Conservation (phyloP, 441 rosid genomes). For the Syzygium malaccense region DNA sequence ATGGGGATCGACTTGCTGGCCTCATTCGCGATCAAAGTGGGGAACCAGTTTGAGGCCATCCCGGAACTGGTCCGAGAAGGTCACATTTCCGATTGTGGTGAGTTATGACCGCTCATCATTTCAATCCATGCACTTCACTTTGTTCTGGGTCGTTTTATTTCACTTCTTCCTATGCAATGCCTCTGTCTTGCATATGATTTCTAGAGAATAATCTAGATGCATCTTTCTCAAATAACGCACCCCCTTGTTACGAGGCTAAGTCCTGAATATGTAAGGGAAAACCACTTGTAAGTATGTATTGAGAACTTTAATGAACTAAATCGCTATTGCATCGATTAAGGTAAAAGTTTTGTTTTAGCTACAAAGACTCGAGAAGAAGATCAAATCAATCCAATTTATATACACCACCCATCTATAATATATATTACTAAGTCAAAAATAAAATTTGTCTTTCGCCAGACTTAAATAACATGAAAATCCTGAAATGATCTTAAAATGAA, state of each 20-base stretch:
- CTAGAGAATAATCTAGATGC: neutral
- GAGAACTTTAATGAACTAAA: neutral
- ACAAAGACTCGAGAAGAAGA: neutral
- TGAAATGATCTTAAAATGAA: neutral
- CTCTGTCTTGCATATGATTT: neutral
- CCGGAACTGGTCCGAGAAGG: slow-evolving; percentile 45
- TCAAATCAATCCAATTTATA: neutral
- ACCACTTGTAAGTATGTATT: neutral
- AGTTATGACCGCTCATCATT: neutral
- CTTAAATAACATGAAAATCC: neutral
- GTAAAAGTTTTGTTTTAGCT: neutral
- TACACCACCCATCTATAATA: neutral
- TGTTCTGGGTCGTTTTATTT: neutral
- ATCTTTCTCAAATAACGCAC: neutral
- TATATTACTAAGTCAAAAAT: neutral
- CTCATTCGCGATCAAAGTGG: slow-evolving; percentile 59
- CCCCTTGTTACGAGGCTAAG: neutral
- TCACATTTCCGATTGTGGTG: slow-evolving; percentile 48
- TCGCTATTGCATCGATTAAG: neutral
- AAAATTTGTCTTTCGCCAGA: neutral
- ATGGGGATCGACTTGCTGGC: slow-evolving; percentile 61
- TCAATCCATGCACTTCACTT: neutral
- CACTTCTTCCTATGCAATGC: neutral
- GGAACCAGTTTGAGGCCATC: slow-evolving; percentile 39
- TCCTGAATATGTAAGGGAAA: neutral